Base-by-base conservation (phyloP, 805 yeast genomes). In the Yarrowia sp. region DNA sequence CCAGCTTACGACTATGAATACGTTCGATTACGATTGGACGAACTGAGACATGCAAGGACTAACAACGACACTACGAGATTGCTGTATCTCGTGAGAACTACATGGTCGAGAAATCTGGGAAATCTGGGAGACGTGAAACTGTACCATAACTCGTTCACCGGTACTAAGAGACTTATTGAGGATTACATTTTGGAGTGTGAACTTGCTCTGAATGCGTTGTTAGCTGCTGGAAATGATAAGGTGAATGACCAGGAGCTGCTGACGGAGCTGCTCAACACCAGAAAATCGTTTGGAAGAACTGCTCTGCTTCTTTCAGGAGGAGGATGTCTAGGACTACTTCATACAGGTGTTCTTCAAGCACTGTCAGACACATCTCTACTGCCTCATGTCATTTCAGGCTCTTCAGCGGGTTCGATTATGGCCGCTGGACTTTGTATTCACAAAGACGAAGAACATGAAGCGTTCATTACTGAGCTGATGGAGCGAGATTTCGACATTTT, bases 301-400 rank as follows among this genome's bases (percentile, higher is more conserved):
- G 99, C 98, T 0, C 78, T 95, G 32, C 91, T 96, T n/a, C 81
- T 95, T 64, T 88, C 96, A 55, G 99, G 99, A 1, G 99, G 99
- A 1, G 92, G 96, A 1, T 89, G 96, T 4, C 89, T 93, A 77
- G 99, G 98, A 0, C 77, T 93, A 60, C 86, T 92, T 67, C 98
- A 93, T 69, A 89, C 92, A 66, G 99, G 99, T 1, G 97, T 95
- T 0, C 77, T 93, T 51, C 85, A 90, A 4, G 89, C 95, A 1
- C 79, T 95, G 35, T 76, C 88, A 44, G 95, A 90, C 69, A 81
- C 83, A 61, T 86, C 88, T 64, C 78, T 92, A 22, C 77, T 93
- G 28, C 99, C 99, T 0, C 82, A 89, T 57, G 89, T 95, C 41
- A 85, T 95, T 14, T 89, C 96, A 55, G 99, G 99, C 1, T 89